Conservation (phyloP, 805 yeast species). For the Yarrowia bubula region DNA sequence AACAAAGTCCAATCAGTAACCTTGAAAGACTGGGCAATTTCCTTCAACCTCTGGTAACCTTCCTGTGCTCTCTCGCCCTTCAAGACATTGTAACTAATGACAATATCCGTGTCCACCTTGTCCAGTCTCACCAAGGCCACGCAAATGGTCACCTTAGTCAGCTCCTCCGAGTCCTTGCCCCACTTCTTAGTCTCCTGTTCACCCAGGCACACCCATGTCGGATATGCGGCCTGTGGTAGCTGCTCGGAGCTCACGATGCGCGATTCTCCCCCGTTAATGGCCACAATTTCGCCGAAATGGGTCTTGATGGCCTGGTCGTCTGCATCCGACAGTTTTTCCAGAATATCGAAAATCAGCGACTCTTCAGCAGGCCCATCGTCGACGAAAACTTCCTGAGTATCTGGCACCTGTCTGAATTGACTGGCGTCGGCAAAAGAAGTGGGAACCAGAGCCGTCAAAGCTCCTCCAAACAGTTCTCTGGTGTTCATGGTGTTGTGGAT, state of each 20-base stretch:
- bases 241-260: constrained; percentile 30
- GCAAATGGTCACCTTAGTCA: constrained; percentile 48
- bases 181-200: constrained; percentile 32
- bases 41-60: constrained; percentile 15
- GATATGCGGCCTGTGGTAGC: constrained; percentile 44
- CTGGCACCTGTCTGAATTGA: constrained; percentile 77
- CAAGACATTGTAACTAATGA: constrained; percentile 54
- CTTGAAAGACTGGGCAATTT: constrained; percentile 23
- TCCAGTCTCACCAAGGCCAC: constrained; percentile 56
- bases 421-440: constrained; percentile 71
- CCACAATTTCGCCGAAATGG: constrained; percentile 36
- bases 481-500: constrained; percentile 14
- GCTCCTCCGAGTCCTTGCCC: constrained; percentile 26
- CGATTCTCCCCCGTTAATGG: constrained; percentile 32
- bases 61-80: not conserved
- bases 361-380: constrained; percentile 37
- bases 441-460: constrained; percentile 62
- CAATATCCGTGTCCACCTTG: constrained; percentile 56
- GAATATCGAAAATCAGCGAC: constrained; percentile 43
- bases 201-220: constrained; percentile 55
- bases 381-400: constrained; percentile 88
- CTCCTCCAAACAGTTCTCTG: constrained; percentile 74
- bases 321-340: constrained; percentile 40
- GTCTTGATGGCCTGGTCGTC: constrained; percentile 31
- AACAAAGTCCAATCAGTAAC: constrained; percentile 17